phyloP scores from a whole-genome alignment of 1,284 basidiomycete genomes.

The Xerocomus amazonicus region DNA sequence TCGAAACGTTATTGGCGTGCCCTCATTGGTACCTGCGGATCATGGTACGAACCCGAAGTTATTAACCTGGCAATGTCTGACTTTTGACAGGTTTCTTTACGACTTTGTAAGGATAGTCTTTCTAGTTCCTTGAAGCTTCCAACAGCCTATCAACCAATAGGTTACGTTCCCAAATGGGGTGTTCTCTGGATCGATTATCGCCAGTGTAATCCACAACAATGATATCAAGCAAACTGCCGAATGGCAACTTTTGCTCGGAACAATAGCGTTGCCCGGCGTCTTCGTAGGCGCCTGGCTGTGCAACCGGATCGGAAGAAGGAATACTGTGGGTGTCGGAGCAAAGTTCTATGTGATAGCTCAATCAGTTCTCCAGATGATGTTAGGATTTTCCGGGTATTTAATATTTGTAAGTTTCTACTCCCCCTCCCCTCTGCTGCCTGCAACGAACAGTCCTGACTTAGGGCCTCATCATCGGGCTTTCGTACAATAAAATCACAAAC shows the following conservation, averaged over 20 bases:
- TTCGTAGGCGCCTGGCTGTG: conserved; percentile 58
- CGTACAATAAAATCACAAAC: conserved; percentile 64
- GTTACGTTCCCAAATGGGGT: conserved; percentile 74
- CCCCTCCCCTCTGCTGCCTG: background rate
- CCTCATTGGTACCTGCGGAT: conserved; percentile 67
- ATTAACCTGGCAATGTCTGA: conserved; percentile 6
- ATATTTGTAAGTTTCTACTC: conserved; percentile 47
- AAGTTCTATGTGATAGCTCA: conserved; percentile 1
- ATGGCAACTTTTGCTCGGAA: conserved; percentile 67
- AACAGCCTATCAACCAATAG: conserved; percentile 26
- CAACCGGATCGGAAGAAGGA: conserved; percentile 60
- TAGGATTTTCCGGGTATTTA: conserved; percentile 73
- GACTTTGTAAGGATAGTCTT: conserved; percentile 52
- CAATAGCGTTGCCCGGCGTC: conserved; percentile 67
- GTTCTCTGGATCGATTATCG: conserved; percentile 63
- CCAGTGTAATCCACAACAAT: conserved; percentile 52
- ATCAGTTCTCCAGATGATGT: conserved; percentile 52
- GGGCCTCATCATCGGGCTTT: conserved; percentile 60
- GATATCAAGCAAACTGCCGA: conserved; percentile 60
- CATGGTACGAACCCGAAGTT: conserved; percentile 45
- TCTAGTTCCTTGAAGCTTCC: background rate
- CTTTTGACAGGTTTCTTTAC: conserved; percentile 59
- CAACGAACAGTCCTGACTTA: conserved; percentile 14
- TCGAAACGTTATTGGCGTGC: conserved; percentile 67
- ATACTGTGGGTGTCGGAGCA: conserved; percentile 44